These are phyloP conservation scores for Coniophora puteana DNA, from an alignment of 1,284 basidiomycete species.

Conservation along the genomic window DNA sequence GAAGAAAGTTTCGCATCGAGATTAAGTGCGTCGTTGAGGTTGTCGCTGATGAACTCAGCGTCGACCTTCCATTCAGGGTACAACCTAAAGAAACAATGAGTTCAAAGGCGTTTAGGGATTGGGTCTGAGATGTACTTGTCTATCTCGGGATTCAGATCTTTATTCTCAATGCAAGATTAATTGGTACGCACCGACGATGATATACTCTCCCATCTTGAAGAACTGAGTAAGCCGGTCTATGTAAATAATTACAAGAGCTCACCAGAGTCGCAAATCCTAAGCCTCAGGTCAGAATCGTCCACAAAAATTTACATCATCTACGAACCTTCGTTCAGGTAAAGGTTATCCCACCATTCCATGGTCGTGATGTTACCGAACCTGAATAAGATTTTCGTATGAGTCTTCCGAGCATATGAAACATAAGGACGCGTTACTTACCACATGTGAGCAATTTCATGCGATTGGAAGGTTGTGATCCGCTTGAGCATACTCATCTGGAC, in stretches of 20 bases:
- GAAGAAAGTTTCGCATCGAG: conserved; percentile 91
- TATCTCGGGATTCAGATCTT: conserved; percentile 23
- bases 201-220: conserved; percentile 87
- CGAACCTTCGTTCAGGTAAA: conserved; percentile 79
- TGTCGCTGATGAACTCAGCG: conserved; percentile 63
- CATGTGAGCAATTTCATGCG: conserved; percentile 84
- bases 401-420: conserved; percentile 2
- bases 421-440: conserved; percentile 48
- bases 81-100: conserved; percentile 39
- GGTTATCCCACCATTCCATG: conserved; percentile 93
- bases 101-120: conserved; percentile 12
- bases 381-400: conserved; percentile 13
- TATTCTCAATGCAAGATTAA: not conserved
- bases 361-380: conserved; percentile 91
- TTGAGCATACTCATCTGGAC: conserved; percentile 79
- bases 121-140: conserved; percentile 38
- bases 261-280: conserved; percentile 85
- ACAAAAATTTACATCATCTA: not conserved
- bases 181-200: conserved; percentile 67
- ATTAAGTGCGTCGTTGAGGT: conserved; percentile 64
- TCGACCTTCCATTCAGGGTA: conserved; percentile 79
- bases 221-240: not conserved
- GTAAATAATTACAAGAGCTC: conserved; percentile 19
- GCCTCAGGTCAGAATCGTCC: conserved; percentile 16
- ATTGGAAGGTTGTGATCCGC: conserved; percentile 74